Conservation (phyloP, 2,329 filamentous ascomycete species). For the Fusarium praegraminearum region DNA sequence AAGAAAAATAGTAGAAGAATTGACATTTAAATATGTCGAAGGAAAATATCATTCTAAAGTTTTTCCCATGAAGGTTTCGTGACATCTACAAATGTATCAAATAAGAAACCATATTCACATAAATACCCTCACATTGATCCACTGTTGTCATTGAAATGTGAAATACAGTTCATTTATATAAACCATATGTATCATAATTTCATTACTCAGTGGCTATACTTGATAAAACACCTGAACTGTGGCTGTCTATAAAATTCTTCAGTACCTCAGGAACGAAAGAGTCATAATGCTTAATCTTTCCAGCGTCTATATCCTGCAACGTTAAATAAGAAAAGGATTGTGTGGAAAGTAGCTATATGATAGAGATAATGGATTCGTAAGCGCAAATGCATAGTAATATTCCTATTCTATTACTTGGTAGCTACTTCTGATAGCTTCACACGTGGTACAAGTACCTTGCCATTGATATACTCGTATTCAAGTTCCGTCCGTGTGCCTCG, state of each 20-base stretch:
- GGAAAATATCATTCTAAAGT: rapidly evolving
- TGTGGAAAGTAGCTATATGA: background rate
- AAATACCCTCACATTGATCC: background rate
- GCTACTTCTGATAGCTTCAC: background rate
- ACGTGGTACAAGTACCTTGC: background rate
- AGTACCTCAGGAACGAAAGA: background rate
- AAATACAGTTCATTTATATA: background rate
- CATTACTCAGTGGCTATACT: background rate
- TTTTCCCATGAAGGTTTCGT: no score
- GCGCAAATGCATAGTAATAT: rapidly evolving
- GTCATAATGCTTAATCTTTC: background rate
- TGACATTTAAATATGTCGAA: background rate
- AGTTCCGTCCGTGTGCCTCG: slow-evolving; percentile 3
- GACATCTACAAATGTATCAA: no score
- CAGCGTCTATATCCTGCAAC: no score
- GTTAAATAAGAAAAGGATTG: background rate
- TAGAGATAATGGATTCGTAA: background rate
- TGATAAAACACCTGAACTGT: background rate
- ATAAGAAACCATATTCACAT: background rate
- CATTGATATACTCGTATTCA: slow-evolving; percentile 25
- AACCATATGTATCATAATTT: background rate
- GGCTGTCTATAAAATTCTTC: background rate
- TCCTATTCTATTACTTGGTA: background rate
- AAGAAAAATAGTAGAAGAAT: background rate
- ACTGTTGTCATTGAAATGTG: background rate